Conservation (phyloP, 305 asterid species). For the Solanum hybrid region DNA sequence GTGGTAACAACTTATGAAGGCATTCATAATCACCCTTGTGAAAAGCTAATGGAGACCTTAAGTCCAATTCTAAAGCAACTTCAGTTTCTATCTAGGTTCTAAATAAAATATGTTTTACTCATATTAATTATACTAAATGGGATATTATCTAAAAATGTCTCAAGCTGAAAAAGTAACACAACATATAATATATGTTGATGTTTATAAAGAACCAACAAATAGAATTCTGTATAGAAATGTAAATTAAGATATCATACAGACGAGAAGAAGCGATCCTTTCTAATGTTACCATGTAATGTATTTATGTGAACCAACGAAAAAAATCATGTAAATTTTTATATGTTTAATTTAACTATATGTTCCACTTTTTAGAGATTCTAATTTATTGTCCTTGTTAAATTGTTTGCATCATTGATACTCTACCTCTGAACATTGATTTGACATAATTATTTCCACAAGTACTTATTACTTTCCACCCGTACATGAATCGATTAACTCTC, state of each 20-base stretch:
- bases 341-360: background rate
- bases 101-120: slow-evolving; percentile 2
- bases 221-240: background rate
- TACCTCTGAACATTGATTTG: background rate
- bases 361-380: background rate
- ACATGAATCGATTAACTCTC: background rate
- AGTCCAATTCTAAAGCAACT: slow-evolving; percentile 83
- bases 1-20: slow-evolving; percentile 86
- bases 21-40: slow-evolving; percentile 83
- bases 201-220: background rate
- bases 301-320: background rate
- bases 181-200: background rate
- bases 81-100: slow-evolving; percentile 78
- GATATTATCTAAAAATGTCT: slow-evolving; percentile 1
- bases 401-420: background rate
- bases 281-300: background rate
- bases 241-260: background rate
- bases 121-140: background rate
- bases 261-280: background rate
- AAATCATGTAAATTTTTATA: background rate
- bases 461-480: background rate
- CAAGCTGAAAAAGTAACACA: background rate
- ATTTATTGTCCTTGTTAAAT: background rate
- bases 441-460: background rate
- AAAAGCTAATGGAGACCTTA: slow-evolving; percentile 78